phyloP scores from a whole-genome alignment of 768 basidiomycete genomes.

The Daedalea quercina region DNA sequence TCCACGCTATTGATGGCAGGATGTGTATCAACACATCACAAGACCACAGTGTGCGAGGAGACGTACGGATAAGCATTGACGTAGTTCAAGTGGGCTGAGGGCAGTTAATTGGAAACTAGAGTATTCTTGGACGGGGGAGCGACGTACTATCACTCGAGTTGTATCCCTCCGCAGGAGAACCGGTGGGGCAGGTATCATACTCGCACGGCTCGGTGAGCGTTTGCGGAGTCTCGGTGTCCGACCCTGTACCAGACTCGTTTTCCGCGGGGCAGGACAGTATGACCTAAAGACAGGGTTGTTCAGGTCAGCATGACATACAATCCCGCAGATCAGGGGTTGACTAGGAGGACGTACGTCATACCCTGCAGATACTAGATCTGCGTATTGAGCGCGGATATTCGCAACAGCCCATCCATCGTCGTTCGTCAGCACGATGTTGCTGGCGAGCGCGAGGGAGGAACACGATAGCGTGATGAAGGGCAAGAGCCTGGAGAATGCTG shows the following conservation, averaged over 20 bases:
- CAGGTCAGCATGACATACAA: too few relatives aligned
- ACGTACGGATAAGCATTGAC: slow-evolving; percentile 30
- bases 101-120: not conserved
- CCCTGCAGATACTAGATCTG: slow-evolving; percentile 18
- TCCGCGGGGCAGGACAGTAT: slow-evolving; percentile 26
- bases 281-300: slow-evolving; percentile 12
- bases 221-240: slow-evolving; percentile 19
- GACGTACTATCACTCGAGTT: slow-evolving; percentile 29
- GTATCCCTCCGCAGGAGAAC: slow-evolving; percentile 25
- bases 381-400: slow-evolving; percentile 24
- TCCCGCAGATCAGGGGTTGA: too few relatives aligned
- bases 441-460: too few relatives aligned
- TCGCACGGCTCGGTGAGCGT: slow-evolving; percentile 24
- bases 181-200: slow-evolving; percentile 26
- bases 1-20: slow-evolving; percentile 26
- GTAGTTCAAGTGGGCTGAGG: slow-evolving; percentile 26
- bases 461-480: too few relatives aligned
- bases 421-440: slow-evolving; percentile 21
- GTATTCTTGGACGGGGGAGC: not conserved
- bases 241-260: slow-evolving; percentile 29
- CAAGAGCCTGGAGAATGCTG: too few relatives aligned
- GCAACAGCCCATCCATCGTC: slow-evolving; percentile 30
- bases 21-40: not conserved
- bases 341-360: slow-evolving; percentile 15
- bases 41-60: not conserved